These are phyloP conservation scores for Lactifluus rugatus DNA, from an alignment of 768 basidiomycete species.

Conservation along the genomic window DNA sequence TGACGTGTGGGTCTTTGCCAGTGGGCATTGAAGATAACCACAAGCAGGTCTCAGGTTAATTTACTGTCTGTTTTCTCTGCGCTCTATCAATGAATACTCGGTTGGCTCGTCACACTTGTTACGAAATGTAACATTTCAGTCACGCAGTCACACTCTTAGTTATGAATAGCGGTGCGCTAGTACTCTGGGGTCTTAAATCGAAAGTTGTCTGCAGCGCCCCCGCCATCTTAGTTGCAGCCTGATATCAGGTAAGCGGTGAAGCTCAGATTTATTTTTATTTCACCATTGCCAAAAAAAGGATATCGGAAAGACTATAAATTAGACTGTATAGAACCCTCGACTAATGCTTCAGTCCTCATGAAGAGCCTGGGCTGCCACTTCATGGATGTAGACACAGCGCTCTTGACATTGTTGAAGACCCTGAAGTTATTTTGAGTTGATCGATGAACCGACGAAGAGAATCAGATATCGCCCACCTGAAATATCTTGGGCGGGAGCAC, in stretches of 20 bases:
- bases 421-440: conserved; percentile 28
- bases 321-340: background rate
- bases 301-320: background rate
- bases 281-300: too few species aligned
- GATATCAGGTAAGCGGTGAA: too few species aligned
- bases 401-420: conserved; percentile 62
- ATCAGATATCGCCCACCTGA: conserved; percentile 36
- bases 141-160: too few species aligned
- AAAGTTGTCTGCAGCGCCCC: too few species aligned
- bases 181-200: too few species aligned
- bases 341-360: conserved; percentile 28
- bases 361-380: conserved; percentile 63
- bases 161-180: too few species aligned
- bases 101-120: background rate
- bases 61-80: background rate
- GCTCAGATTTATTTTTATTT: too few species aligned
- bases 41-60: background rate
- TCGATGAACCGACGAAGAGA: background rate
- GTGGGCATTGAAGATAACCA: conserved; percentile 30
- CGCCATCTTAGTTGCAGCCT: too few species aligned
- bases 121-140: background rate
- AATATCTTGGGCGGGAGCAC: conserved; percentile 45
- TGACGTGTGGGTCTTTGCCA: conserved; percentile 23
- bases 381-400: conserved; percentile 65
- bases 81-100: too few species aligned